phyloP scores from a whole-genome alignment of 108 stramenopile species.

The Skeletonema costatum region DNA sequence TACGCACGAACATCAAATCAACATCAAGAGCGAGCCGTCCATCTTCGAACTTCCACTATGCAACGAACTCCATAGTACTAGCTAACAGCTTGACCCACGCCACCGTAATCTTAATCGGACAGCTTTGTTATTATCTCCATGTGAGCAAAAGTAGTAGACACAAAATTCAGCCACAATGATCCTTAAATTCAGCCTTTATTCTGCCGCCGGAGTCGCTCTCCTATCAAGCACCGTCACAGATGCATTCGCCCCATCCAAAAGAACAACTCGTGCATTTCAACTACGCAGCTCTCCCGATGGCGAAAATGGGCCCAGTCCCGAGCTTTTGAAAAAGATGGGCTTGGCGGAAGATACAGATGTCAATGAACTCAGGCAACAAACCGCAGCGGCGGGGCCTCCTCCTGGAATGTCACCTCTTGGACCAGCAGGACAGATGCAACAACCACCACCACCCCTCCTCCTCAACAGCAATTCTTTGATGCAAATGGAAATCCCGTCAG shows the following conservation, averaged over 20 bases:
- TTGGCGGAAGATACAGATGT: not conserved
- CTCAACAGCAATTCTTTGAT: conserved; percentile 31
- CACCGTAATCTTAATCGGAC: no score
- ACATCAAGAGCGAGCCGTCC: no score
- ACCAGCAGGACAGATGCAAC: not conserved
- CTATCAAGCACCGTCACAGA: conserved; percentile 5
- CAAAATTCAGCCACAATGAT: conserved; percentile 16
- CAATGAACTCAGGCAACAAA: not conserved
- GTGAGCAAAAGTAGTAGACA: not conserved
- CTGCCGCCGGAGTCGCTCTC: conserved; percentile 11
- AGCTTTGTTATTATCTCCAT: not conserved
- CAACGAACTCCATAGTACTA: no score
- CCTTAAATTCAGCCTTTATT: conserved; percentile 30
- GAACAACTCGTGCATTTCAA: not conserved
- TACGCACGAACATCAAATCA: no score
- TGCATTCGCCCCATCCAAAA: not conserved
- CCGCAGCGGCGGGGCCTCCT: not conserved
- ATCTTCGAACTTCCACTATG: no score
- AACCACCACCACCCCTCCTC: conserved; percentile 7
- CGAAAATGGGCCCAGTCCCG: conserved; percentile 40
- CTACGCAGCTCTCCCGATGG: conserved; percentile 7
- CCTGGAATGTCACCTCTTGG: not conserved
- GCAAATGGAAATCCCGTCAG: conserved; percentile 33
- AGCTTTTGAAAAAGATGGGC: conserved; percentile 12
- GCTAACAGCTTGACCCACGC: no score